A percentile compares a stretch with the other conserved stretches of the same genome.
Evolutionary conservation across 176 grass and related monocot genomes (phyloP).

Genomic region (Aegilops speltoides): DNA sequence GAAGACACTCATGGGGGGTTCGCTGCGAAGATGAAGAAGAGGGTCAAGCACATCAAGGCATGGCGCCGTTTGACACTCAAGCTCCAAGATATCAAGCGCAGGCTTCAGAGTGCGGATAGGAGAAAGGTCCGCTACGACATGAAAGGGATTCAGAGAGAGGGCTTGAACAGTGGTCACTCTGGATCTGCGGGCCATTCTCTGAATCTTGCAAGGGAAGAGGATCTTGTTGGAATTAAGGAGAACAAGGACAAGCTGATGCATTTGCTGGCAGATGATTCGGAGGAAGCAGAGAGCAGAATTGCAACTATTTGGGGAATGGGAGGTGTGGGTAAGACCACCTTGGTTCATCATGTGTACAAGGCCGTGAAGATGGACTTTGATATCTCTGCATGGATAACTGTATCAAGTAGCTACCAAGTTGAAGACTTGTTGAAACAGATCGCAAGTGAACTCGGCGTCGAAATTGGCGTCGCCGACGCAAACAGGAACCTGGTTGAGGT

Average conservation of each 20-base stretch:
- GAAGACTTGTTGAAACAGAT: neutral
- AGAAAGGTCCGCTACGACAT: neutral
- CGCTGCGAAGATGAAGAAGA: neutral
- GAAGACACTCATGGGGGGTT: neutral
- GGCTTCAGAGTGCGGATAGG: neutral
- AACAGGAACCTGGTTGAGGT: neutral
- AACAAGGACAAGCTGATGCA: neutral
- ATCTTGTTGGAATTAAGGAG: neutral
- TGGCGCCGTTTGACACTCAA: neutral
- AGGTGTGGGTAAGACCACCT: constrained; percentile 12
- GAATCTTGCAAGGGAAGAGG: neutral
- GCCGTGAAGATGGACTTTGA: neutral
- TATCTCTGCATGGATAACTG: neutral
- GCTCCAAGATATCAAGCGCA: neutral
- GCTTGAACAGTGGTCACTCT: neutral
- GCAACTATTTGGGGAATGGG: constrained; percentile 9
- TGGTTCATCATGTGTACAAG: neutral
- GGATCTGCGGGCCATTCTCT: neutral
- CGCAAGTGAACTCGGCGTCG: neutral
- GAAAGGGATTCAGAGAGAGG: neutral
- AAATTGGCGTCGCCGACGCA: neutral
- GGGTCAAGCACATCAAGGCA: neutral
- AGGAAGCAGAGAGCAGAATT: neutral
- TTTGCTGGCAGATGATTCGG: neutral
- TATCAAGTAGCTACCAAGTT: neutral